These are phyloP conservation scores for Phytopythium chamaehyphon DNA, from an alignment of 352 stramenopile species.

Conservation along the genomic window DNA sequence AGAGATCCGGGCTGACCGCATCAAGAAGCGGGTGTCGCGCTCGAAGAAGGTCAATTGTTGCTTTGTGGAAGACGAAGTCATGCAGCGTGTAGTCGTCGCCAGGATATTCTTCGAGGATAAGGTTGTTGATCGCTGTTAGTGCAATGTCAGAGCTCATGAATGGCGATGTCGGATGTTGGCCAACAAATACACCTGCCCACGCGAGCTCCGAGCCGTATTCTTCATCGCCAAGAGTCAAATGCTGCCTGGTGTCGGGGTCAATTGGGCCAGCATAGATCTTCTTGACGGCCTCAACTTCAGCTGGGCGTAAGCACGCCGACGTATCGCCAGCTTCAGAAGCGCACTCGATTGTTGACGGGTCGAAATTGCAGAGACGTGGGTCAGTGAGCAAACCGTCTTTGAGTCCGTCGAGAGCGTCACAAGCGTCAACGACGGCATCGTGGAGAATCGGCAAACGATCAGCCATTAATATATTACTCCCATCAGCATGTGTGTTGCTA, in stretches of 20 bases:
- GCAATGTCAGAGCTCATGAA: conserved; percentile 25
- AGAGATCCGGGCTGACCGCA: conserved; percentile 26
- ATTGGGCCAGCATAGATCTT: conserved; percentile 39
- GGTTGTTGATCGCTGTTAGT: conserved; percentile 24
- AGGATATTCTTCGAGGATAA: conserved; percentile 28
- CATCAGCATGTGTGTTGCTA: conserved; percentile 16
- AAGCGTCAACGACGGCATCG: conserved; percentile 18
- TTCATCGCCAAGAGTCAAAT: conserved; percentile 28
- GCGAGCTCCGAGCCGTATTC: conserved; percentile 31
- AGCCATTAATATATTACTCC: conserved; percentile 16
- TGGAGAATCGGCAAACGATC: conserved; percentile 21
- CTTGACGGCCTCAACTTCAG: conserved; percentile 21
- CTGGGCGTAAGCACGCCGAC: conserved; percentile 13
- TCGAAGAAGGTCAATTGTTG: conserved; percentile 22
- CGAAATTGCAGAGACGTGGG: conserved; percentile 25
- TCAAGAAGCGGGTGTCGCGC: conserved; percentile 29
- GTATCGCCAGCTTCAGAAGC: not conserved
- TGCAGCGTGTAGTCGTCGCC: conserved; percentile 25
- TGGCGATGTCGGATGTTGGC: conserved; percentile 4
- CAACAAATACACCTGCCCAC: conserved; percentile 30
- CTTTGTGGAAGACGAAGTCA: conserved; percentile 24
- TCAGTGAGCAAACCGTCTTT: conserved; percentile 27
- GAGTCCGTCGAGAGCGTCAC: conserved; percentile 22
- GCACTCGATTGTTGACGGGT: conserved; percentile 16
- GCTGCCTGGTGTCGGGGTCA: conserved; percentile 13